These are phyloP conservation scores for Vigna unguiculata DNA, from an alignment of 306 rosid species.

Conservation along the genomic window DNA sequence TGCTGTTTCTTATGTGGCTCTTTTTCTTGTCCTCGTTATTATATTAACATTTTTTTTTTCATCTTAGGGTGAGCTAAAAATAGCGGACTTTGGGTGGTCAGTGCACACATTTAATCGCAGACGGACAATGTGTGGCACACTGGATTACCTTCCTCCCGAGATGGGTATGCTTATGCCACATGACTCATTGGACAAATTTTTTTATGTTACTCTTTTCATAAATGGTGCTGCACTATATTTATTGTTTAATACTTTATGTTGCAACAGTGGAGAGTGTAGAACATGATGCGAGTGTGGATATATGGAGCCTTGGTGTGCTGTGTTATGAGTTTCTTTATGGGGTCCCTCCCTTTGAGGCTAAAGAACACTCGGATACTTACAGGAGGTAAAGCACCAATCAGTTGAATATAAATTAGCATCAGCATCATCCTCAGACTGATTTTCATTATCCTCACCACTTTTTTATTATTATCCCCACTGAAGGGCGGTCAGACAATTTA, in stretches of 20 bases:
- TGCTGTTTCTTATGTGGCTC: slow-evolving; percentile 12
- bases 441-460: not conserved
- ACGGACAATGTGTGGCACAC: slow-evolving; percentile 98
- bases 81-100: slow-evolving; percentile 99
- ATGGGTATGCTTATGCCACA: slow-evolving; percentile 72
- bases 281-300: slow-evolving; percentile 97
- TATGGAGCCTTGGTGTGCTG: slow-evolving; percentile 97
- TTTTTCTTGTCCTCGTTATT: slow-evolving; percentile 9
- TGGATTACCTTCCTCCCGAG: slow-evolving; percentile 99
- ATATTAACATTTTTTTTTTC: slow-evolving; percentile 25
- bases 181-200: not conserved
- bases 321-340: slow-evolving; percentile 99
- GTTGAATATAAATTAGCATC: slow-evolving; percentile 4
- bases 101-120: slow-evolving; percentile 99
- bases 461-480: not conserved
- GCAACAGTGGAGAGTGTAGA: slow-evolving; percentile 95
- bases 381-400: slow-evolving; percentile 67
- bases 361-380: slow-evolving; percentile 96
- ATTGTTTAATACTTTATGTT: slow-evolving; percentile 34
- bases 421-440: not conserved
- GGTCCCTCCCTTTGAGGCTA: slow-evolving; percentile 97
- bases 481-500: not conserved
- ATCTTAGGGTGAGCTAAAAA: slow-evolving; percentile 90
- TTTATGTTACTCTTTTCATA: slow-evolving; percentile 22
- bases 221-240: not conserved